Evolutionary conservation across 768 basidiomycete genomes (phyloP).

Genomic region (Termitomyces sp.): DNA sequence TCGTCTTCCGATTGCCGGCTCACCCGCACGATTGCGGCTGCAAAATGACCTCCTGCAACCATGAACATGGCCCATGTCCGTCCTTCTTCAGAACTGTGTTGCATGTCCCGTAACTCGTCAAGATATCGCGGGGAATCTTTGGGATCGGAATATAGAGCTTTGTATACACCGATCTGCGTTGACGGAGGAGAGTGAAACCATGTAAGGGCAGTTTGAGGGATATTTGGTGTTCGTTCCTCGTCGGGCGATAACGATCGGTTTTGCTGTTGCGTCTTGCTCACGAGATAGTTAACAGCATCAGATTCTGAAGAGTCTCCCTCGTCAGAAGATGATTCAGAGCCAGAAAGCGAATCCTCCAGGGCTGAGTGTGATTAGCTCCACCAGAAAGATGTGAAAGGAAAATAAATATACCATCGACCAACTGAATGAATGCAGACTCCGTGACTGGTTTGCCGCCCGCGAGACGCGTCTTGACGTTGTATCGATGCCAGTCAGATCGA

Average conservation of each 20-base stretch:
- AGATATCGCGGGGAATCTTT: slow-evolving; percentile 45
- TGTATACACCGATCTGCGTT: slow-evolving; percentile 89
- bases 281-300: slow-evolving; percentile 61
- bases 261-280: slow-evolving; percentile 51
- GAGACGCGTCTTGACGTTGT: slow-evolving; percentile 85
- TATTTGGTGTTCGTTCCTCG: slow-evolving; percentile 19
- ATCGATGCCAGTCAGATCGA: slow-evolving; percentile 96
- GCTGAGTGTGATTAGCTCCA: slow-evolving; percentile 29
- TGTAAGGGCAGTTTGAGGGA: slow-evolving; percentile 59
- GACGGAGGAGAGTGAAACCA: slow-evolving; percentile 90
- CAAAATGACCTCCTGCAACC: slow-evolving; percentile 98
- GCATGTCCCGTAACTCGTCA: slow-evolving; percentile 59
- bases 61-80: slow-evolving; percentile 93
- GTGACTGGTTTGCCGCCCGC: slow-evolving; percentile 56
- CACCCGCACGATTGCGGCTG: slow-evolving; percentile 81
- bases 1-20: slow-evolving; percentile 45
- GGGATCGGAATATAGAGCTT: slow-evolving; percentile 58
- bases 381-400: neutral
- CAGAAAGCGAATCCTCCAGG: slow-evolving; percentile 86
- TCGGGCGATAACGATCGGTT: slow-evolving; percentile 44
- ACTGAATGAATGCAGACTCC: slow-evolving; percentile 65
- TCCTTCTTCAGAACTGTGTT: slow-evolving; percentile 43
- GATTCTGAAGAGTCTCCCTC: slow-evolving; percentile 50
- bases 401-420: slow-evolving; percentile 68
- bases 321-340: slow-evolving; percentile 73